These are phyloP conservation scores for Aureobasidium sp. DNA, from an alignment of 2,329 filamentous ascomycete species.

Conservation along the genomic window DNA sequence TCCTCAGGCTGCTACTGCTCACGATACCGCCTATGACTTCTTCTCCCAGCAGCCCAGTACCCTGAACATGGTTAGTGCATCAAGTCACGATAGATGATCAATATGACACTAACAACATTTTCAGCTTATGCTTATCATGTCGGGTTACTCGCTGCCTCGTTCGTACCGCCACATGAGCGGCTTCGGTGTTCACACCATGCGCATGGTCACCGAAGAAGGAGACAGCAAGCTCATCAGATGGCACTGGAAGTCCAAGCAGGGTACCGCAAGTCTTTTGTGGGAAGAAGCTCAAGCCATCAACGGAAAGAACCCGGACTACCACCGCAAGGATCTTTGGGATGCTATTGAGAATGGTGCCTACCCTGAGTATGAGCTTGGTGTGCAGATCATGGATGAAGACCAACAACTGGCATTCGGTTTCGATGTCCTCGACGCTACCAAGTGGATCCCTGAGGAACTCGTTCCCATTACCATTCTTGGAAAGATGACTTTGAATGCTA, in stretches of 20 bases:
- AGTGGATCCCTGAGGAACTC: slow-evolving; percentile 47
- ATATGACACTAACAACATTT: neutral
- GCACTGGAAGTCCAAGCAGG: slow-evolving; percentile 33
- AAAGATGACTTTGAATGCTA: slow-evolving; percentile 27
- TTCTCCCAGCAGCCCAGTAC: slow-evolving; percentile 34
- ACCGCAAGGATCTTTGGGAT: slow-evolving; percentile 34
- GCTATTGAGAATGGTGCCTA: slow-evolving; percentile 41
- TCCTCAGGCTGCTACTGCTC: slow-evolving; percentile 23
- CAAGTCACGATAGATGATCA: neutral
- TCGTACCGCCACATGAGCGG: slow-evolving; percentile 42
- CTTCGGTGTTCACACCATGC: slow-evolving; percentile 43
- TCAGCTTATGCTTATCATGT: slow-evolving; percentile 45
- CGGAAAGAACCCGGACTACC: slow-evolving; percentile 32
- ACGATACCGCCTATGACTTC: slow-evolving; percentile 25
- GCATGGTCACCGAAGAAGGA: slow-evolving; percentile 33
- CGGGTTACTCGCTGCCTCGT: slow-evolving; percentile 39
- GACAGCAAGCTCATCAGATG: slow-evolving; percentile 42
- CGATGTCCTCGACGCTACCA: slow-evolving; percentile 52
- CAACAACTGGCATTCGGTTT: slow-evolving; percentile 42
- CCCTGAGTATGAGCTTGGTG: slow-evolving; percentile 46
- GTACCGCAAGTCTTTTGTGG: slow-evolving; percentile 38
- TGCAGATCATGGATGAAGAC: slow-evolving; percentile 49
- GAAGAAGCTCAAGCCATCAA: slow-evolving; percentile 31
- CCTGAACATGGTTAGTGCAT: slow-evolving; percentile 31
- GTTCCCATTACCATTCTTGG: slow-evolving; percentile 58